Conservation (phyloP, 2,329 filamentous ascomycete species). For the Diaporthe sp. region DNA sequence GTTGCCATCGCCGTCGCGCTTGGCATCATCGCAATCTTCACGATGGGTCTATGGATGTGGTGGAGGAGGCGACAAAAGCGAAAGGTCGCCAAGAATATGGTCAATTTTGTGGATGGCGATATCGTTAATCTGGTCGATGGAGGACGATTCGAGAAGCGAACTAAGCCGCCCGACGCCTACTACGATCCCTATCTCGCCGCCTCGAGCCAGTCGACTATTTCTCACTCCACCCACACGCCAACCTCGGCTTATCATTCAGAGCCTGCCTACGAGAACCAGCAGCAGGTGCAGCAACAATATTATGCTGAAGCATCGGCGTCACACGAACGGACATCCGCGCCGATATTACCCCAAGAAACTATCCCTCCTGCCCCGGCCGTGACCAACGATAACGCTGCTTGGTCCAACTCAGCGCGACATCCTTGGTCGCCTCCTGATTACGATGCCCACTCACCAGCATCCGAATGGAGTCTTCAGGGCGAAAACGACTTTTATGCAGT, state of each 20-base stretch:
- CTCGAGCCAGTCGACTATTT: slow-evolving; percentile 37
- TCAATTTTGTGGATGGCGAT: slow-evolving; percentile 40
- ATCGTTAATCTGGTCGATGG: slow-evolving; percentile 39
- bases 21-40: slow-evolving; percentile 31
- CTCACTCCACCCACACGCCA: slow-evolving; percentile 31
- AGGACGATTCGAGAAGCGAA: slow-evolving; percentile 39
- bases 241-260: slow-evolving; percentile 22
- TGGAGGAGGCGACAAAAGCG: slow-evolving; percentile 39
- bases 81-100: slow-evolving; percentile 39
- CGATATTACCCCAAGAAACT: background rate
- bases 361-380: slow-evolving; percentile 26
- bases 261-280: slow-evolving; percentile 25
- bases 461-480: slow-evolving; percentile 36
- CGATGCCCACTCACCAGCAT: slow-evolving; percentile 32
- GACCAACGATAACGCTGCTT: slow-evolving; percentile 23
- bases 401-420: slow-evolving; percentile 34
- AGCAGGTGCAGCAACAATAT: slow-evolving; percentile 21
- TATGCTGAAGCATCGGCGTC: slow-evolving; percentile 30
- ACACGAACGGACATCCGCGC: slow-evolving; percentile 13
- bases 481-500: slow-evolving; percentile 31
- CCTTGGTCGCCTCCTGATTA: slow-evolving; percentile 41
- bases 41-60: slow-evolving; percentile 36
- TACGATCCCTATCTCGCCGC: slow-evolving; percentile 39
- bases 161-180: slow-evolving; percentile 36
- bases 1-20: slow-evolving; percentile 37